These are phyloP conservation scores for Calonectria henricotiae DNA, from an alignment of 2,329 filamentous ascomycete species.

Conservation along the genomic window DNA sequence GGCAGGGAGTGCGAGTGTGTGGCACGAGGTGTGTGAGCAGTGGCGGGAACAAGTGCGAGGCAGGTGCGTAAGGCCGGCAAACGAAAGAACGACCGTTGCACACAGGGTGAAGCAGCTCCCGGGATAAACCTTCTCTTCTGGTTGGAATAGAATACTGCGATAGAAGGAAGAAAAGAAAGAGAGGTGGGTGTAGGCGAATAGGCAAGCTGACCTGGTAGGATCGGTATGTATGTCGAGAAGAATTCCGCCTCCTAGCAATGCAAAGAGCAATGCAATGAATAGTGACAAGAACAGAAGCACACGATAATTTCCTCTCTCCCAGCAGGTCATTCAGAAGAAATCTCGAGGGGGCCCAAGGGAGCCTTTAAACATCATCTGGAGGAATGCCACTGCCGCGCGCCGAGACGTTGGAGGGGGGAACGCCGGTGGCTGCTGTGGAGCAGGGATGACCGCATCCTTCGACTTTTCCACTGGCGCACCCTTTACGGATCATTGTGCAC, in stretches of 20 bases:
- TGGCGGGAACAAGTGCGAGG: conserved; percentile 30
- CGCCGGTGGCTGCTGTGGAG: conserved; percentile 48
- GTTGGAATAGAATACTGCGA: conserved; percentile 33
- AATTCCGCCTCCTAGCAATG: conserved; percentile 23
- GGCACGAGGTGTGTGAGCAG: conserved; percentile 45
- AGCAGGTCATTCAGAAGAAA: conserved; percentile 15
- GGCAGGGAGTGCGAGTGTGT: conserved; percentile 33
- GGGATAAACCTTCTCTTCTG: conserved; percentile 37
- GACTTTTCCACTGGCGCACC: conserved; percentile 38
- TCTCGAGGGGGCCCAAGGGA: conserved; percentile 45
- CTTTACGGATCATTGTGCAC: conserved; percentile 35
- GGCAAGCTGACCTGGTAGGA: conserved; percentile 26
- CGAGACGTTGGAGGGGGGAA: conserved; percentile 48
- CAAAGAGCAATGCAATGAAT: conserved; percentile 23
- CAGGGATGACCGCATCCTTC: conserved; percentile 46
- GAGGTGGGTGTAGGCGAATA: conserved; percentile 6
- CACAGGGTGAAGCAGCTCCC: conserved; percentile 42
- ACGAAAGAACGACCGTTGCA: conserved; percentile 45
- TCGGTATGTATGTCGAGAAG: conserved; percentile 22
- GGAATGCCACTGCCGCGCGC: conserved; percentile 48
- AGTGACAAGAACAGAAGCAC: conserved; percentile 17
- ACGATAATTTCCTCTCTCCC: conserved; percentile 1
- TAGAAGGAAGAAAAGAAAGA: conserved; percentile 19
- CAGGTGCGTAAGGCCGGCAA: conserved; percentile 38
- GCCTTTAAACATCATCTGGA: conserved; percentile 49